phyloP scores from a whole-genome alignment of 2,329 filamentous ascomycete species.

The Penicillium rolfsii region DNA sequence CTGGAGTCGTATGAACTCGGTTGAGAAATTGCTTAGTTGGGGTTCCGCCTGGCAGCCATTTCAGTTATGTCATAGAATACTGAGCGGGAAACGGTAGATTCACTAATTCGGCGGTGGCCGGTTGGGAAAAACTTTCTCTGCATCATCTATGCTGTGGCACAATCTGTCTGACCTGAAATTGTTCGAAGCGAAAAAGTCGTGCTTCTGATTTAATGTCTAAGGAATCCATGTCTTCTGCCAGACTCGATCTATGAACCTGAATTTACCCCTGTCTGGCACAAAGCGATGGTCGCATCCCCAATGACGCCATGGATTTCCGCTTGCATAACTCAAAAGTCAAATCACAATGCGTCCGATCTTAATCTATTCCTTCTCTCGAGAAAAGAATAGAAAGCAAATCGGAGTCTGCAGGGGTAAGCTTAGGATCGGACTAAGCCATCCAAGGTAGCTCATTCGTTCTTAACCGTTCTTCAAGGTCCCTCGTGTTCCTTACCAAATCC shows the following conservation, averaged over 20 bases:
- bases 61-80: conserved; percentile 17
- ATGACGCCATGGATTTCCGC: conserved; percentile 13
- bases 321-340: conserved; percentile 17
- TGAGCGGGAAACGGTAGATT: neutral
- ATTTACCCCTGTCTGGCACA: neutral
- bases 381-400: conserved; percentile 18
- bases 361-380: neutral
- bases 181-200: neutral
- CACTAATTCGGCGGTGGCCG: neutral
- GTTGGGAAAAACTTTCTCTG: neutral
- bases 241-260: neutral
- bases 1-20: no score
- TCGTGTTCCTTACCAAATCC: neutral
- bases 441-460: neutral
- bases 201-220: neutral
- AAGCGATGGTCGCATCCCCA: conserved; percentile 4
- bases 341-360: conserved; percentile 1
- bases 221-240: neutral
- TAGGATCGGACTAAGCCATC: neutral
- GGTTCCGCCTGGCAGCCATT: conserved; percentile 4
- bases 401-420: conserved; percentile 30
- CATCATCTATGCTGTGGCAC: neutral
- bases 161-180: neutral
- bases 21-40: neutral
- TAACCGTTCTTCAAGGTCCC: neutral